A percentile compares a stretch with the other conserved stretches of the same genome.
phyloP scores from a whole-genome alignment of 2,329 filamentous ascomycete genomes.

The Colletotrichum sp. region DNA sequence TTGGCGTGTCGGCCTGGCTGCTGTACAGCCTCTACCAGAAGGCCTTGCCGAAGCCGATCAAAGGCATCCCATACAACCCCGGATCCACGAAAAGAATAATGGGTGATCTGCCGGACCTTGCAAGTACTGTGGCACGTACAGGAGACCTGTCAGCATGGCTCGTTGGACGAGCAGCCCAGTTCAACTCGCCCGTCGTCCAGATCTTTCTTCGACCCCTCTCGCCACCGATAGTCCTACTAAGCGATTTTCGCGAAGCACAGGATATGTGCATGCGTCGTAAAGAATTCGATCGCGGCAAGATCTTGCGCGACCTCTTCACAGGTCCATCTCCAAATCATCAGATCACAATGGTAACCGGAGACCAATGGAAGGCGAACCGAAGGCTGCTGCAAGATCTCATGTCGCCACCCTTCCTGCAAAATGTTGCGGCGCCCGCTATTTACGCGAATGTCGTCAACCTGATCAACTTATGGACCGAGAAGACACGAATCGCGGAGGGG shows the following conservation, averaged over 20 bases:
- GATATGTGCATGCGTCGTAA: slow-evolving; percentile 38
- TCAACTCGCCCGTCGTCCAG: slow-evolving; percentile 33
- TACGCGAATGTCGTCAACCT: slow-evolving; percentile 33
- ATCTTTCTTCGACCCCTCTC: slow-evolving; percentile 36
- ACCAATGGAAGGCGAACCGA: slow-evolving; percentile 34
- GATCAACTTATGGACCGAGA: slow-evolving; percentile 37
- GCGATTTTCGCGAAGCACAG: slow-evolving; percentile 35
- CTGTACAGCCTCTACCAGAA: slow-evolving; percentile 20
- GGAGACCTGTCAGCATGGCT: slow-evolving; percentile 24
- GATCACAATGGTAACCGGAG: slow-evolving; percentile 31
- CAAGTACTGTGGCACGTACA: neutral
- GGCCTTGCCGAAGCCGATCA: slow-evolving; percentile 10
- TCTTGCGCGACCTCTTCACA: neutral
- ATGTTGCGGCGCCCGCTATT: slow-evolving; percentile 36
- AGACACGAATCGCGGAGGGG: slow-evolving; percentile 31
- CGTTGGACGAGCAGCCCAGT: slow-evolving; percentile 26
- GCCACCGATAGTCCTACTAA: slow-evolving; percentile 33
- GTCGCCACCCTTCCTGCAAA: slow-evolving; percentile 36
- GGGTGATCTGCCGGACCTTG: neutral
- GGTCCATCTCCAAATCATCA: slow-evolving; percentile 32
- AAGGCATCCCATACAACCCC: neutral
- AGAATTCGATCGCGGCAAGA: slow-evolving; percentile 35
- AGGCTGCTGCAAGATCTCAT: slow-evolving; percentile 42
- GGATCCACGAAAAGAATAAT: neutral
- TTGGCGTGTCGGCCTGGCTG: neutral